Evolutionary conservation across 2,329 filamentous ascomycete genomes (phyloP).

Genomic region (Aspergillus thermomutatus): DNA sequence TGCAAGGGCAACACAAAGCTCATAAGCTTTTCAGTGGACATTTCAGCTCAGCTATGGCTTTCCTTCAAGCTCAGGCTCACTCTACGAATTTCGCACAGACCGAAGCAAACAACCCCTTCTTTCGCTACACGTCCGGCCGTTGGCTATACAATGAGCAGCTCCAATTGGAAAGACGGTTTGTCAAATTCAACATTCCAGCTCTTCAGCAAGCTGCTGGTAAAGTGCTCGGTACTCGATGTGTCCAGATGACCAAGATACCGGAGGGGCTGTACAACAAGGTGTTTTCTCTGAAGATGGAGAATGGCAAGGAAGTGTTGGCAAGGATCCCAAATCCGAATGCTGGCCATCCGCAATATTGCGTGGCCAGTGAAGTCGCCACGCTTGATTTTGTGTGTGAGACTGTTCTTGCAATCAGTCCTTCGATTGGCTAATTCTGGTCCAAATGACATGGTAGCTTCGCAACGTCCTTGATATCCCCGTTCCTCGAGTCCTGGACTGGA

Average conservation of each 20-base stretch:
- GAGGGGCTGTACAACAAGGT: constrained; percentile 23
- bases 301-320: constrained; percentile 12
- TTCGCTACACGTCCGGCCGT: constrained; percentile 28
- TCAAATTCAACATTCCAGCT: constrained; percentile 31
- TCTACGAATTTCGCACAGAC: neutral
- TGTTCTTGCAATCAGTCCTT: neutral
- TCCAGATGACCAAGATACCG: constrained; percentile 28
- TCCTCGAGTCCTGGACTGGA: neutral
- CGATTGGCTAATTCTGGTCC: neutral
- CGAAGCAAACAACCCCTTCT: constrained; percentile 6
- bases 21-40: too few relatives aligned
- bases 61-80: too few relatives aligned
- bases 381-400: constrained; percentile 18
- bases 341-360: constrained; percentile 10
- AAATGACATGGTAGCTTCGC: neutral
- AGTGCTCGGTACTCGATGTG: constrained; percentile 22
- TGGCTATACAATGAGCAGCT: constrained; percentile 34
- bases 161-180: constrained; percentile 26
- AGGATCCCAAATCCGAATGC: constrained; percentile 18
- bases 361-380: constrained; percentile 22
- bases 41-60: too few relatives aligned
- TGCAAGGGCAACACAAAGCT: too few relatives aligned
- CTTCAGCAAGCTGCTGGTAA: constrained; percentile 27
- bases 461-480: neutral
- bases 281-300: constrained; percentile 24